Evolutionary conservation across 208 protist species (phyloP).

Genomic region (Tetramitus jugosus): DNA sequence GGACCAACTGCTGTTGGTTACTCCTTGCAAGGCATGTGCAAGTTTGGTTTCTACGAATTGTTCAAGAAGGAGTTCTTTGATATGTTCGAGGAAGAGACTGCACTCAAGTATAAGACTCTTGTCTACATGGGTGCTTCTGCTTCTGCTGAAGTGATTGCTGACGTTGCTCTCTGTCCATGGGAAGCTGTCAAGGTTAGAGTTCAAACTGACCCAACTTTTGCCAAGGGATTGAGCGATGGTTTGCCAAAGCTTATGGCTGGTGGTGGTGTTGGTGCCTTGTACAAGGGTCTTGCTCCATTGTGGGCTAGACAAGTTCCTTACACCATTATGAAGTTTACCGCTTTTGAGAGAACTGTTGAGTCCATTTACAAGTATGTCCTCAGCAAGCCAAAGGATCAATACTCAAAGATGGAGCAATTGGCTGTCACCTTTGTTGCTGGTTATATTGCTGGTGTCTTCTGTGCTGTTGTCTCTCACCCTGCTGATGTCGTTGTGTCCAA

Average conservation of each 20-base stretch:
- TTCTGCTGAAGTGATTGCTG: constrained; percentile 91
- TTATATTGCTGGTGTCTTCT: constrained; percentile 84
- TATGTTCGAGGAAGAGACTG: constrained; percentile 64
- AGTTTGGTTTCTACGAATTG: constrained; percentile 87
- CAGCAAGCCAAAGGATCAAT: constrained; percentile 20
- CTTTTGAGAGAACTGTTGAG: constrained; percentile 52
- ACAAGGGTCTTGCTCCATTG: constrained; percentile 25
- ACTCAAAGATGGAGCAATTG: constrained; percentile 29
- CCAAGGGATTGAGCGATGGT: constrained; percentile 23
- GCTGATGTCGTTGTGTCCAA: constrained; percentile 83
- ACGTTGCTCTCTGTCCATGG: constrained; percentile 84
- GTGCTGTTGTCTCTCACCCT: constrained; percentile 89
- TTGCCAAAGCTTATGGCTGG: constrained; percentile 16
- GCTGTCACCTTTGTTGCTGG: constrained; percentile 79
- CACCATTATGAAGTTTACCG: constrained; percentile 72
- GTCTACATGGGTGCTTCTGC: constrained; percentile 80
- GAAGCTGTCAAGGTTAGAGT: constrained; percentile 85
- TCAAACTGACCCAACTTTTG: constrained; percentile 58
- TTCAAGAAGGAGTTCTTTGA: constrained; percentile 74
- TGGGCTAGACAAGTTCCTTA: constrained; percentile 69
- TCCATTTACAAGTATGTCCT: constrained; percentile 40
- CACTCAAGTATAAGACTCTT: constrained; percentile 49
- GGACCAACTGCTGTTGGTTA: constrained; percentile 78
- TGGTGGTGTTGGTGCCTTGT: constrained; percentile 28
- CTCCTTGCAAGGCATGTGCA: constrained; percentile 76